Base-by-base conservation (phyloP, 768 basidiomycete genomes). In the Tricholoma furcatifolium region DNA sequence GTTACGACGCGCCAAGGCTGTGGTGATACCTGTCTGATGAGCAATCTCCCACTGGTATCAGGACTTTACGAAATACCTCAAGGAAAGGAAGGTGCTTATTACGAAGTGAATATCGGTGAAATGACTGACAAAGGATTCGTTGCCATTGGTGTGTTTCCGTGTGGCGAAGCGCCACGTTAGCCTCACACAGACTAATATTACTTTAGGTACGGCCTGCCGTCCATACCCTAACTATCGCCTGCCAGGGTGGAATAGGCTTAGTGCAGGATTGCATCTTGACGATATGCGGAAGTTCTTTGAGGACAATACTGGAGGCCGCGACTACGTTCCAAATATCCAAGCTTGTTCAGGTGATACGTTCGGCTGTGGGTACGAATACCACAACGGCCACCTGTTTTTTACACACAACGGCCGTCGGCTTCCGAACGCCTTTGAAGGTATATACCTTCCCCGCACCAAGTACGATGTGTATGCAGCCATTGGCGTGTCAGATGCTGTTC, bases 231-330 rank as follows among this genome's bases (percentile, higher is more conserved):
- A 68, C 1, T 87, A 80, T 74, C 77, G 85, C 17, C 72, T 86
- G 39, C 87, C 87, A 36, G 86, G 86, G 3, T 88, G 87, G 87
- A 83, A 88, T 60, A 70, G 85, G 43, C 70, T 79, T 38, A 85
- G 85, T 49, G 80, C 81, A 1, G 85, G 77, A 1, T 69, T 86
- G 23, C 86, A 88, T 58, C 75, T 88, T 31, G 87, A 88, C 62
- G 86, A 88, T 67, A 70, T 84, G 62, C 77, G 83, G 62, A 88
- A 87, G 65, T 88, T 87, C 73, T 87, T 82, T 53, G 85, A 87
- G 59, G 83, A 85, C 60, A 69, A 82, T 1, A 72, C 81, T 42
- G 86, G 85, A 15, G 86, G 85, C 10, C 77, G 81, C 1, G 81
- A 84, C 59, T 87, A 81, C 18, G 20, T 54, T 65, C 67, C 65